Evolutionary conservation across 164 flowering plant genomes (phyloP), one percentile per base, ranked within the genome.

Genomic region (Vitis rupestris): DNA sequence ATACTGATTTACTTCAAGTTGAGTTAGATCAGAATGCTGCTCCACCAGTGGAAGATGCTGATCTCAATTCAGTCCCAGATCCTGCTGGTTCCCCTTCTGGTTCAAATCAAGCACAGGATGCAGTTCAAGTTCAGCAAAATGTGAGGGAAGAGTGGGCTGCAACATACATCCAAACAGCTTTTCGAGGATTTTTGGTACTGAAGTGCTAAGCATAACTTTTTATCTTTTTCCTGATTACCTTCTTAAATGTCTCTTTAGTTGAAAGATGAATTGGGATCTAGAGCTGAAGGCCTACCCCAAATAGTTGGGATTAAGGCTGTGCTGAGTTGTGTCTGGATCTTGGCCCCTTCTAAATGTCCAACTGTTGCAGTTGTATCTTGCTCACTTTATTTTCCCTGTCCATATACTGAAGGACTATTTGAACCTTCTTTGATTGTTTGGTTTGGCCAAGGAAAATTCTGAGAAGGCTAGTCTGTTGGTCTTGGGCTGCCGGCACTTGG

Each of bases 131-230:
- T 71, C 83, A 85, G 67, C 80, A 68, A 23, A 70, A 66, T 62
- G 59, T 31, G 53, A 83, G 74, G 75, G 94, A 88, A 82, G 88
- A 86, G 70, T 78, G 84, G 88, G 97, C 99, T 64, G 96, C 99
- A 52, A 89, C 80, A 60, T 75, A 70, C 63, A 88, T 94, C 74
- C 99, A 94, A 74, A 87, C 97, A 59, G 92, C 93, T 49, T 94
- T 92, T 77, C 86, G 99, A 74, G 97, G 97, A 77, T 91, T 94
- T 81, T 80, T 94, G 99, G 99, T 94, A 82, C 50, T 62, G 17
- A 66, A 37, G 10, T 11, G 13, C 31, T 62, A 30, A 10, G 37
- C 27, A 14, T 23, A 12, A 11, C 19, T 17, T 5, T 49, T 64
- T 19, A 15, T 15, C 31, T 48, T 10, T 17, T 47, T 49, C 19